These are phyloP conservation scores for Pythium periplocum DNA, from an alignment of 352 stramenopile genomes.

Conservation along the genomic window DNA sequence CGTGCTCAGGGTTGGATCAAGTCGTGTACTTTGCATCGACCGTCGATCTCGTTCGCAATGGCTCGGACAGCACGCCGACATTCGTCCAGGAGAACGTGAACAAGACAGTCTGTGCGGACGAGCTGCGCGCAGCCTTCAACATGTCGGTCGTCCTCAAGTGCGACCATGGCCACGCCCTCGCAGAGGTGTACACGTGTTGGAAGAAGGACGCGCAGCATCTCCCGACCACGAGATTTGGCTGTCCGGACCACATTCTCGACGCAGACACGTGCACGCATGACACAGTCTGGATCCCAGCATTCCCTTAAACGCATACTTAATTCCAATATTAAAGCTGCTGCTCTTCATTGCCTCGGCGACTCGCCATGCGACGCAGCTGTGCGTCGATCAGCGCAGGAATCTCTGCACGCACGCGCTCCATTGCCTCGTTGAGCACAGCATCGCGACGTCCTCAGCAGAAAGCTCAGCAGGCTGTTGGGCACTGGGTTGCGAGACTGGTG, in stretches of 20 bases:
- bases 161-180: slow-evolving; percentile 7
- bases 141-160: slow-evolving; percentile 28
- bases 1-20: slow-evolving; percentile 86
- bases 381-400: no score
- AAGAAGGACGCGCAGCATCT: slow-evolving; percentile 8
- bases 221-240: slow-evolving; percentile 5
- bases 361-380: no score
- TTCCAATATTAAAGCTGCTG: no score
- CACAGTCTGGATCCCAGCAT: slow-evolving; percentile 1
- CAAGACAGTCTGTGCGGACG: slow-evolving; percentile 31
- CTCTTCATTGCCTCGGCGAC: no score
- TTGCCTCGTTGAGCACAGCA: no score
- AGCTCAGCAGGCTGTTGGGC: no score
- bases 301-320: slow-evolving; percentile 4
- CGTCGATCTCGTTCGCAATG: slow-evolving; percentile 77
- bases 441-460: no score
- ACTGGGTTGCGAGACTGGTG: no score
- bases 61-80: slow-evolving; percentile 51
- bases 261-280: background rate
- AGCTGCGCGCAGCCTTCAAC: slow-evolving; percentile 32
- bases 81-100: slow-evolving; percentile 61
- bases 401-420: no score
- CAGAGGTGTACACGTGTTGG: slow-evolving; percentile 1
- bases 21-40: slow-evolving; percentile 80
- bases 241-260: background rate